Evolutionary conservation across 352 stramenopile species (phyloP).

Genomic region (Globisporangium polare): DNA sequence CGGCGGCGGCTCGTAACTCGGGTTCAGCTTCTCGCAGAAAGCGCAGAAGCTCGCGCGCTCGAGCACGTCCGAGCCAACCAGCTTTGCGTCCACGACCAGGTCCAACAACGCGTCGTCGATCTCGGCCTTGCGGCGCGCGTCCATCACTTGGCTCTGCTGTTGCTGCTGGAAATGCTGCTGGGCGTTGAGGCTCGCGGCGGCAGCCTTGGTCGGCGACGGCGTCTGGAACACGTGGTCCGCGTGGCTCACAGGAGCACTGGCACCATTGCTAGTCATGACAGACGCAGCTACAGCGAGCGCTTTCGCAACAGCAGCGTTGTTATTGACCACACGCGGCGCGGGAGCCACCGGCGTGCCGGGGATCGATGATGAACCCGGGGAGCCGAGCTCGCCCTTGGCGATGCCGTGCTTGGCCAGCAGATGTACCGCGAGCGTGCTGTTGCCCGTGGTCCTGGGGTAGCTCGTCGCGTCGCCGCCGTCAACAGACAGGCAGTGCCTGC

Average conservation of each 20-base stretch:
- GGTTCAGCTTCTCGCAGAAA: slow-evolving; percentile 11
- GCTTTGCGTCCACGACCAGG: slow-evolving; percentile 5
- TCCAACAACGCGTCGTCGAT: slow-evolving; percentile 3
- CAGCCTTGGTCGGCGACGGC: neutral
- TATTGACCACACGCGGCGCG: neutral
- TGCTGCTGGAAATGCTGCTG: neutral
- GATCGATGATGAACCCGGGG: neutral
- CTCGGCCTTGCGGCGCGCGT: neutral
- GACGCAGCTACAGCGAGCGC: neutral
- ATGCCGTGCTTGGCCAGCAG: slow-evolving; percentile 15
- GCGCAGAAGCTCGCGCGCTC: neutral
- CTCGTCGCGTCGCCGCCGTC: slow-evolving; percentile 4
- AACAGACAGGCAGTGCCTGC: slow-evolving; percentile 1
- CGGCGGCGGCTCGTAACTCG: neutral
- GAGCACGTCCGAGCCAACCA: slow-evolving; percentile 4
- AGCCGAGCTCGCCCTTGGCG: neutral
- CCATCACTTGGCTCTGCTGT: neutral
- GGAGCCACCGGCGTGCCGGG: neutral
- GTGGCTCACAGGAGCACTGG: neutral
- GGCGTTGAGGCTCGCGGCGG: neutral
- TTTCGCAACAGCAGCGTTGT: neutral
- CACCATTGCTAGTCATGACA: neutral
- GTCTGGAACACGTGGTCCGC: neutral
- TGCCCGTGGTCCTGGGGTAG: slow-evolving; percentile 7
- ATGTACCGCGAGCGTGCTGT: slow-evolving; percentile 12